Evolutionary conservation across 805 yeast genomes (phyloP), one percentile per base, ranked within the genome.

Genomic region (Starmerella lactis-condensi): DNA sequence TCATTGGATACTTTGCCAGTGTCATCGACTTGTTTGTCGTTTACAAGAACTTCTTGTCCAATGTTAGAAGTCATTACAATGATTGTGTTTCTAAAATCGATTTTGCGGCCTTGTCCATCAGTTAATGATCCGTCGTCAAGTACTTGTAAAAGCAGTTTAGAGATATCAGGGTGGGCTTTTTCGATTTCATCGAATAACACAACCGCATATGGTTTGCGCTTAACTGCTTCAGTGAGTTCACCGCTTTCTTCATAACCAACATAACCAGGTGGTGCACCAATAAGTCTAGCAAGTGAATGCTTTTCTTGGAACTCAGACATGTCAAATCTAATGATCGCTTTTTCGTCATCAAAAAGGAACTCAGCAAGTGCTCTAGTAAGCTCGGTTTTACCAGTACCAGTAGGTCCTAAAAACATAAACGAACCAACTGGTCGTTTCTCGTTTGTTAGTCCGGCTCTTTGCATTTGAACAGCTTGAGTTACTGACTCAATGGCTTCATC

Each of bases 361-460:
- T 81, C 82, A 2, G 96, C 93, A 35, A 85, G 64, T 1, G 91
- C 73, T 53, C 89, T 85, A 6, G 95, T 83, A 31, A 89, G 64
- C 53, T 89, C 96, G 1, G 98, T 89, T 55, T 85, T 85, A 58
- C 98, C 98, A 0, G 96, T 85, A 58, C 98, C 98, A 0, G 98
- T 89, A 32, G 98, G 96, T 15, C 98, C 98, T 42, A 89, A 61
- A 55, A 89, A 89, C 75, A 85, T 75, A 54, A 89, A 89, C 33
- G 93, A 76, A 1, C 95, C 96, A 45, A 85, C 83, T 5, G 98
- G 98, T 38, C 95, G 67, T 54, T 77, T 77, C 40, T 82, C 93
- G 52, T 78, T 76, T 7, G 96, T 85, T 37, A 85, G 66, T 1
- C 98, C 98, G 0, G 98, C 98, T 48, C 98, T 68, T 52, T 89